Conservation (phyloP, 1,139 yeast species). For the Nakaseomyces bracarensis region DNA sequence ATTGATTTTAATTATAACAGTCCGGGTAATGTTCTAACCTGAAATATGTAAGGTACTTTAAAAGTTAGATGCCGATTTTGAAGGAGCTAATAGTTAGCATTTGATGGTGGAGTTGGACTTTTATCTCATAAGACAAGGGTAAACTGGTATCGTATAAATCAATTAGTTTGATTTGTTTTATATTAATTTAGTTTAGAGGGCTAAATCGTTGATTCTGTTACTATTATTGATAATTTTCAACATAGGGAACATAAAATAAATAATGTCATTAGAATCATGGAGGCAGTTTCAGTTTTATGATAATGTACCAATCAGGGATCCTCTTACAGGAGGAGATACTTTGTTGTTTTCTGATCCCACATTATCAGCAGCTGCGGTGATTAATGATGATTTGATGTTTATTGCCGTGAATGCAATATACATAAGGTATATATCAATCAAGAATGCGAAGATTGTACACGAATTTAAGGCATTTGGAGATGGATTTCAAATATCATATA, state of each 20-base stretch:
- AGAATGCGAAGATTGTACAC: constrained; percentile 39
- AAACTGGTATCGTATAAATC: too few species aligned
- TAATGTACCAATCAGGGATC: constrained; percentile 75
- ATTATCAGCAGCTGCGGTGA: constrained; percentile 55
- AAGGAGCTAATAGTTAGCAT: too few species aligned
- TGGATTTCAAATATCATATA: constrained; percentile 54
- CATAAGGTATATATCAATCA: constrained; percentile 50
- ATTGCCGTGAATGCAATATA: constrained; percentile 49
- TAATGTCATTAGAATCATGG: constrained; percentile 50
- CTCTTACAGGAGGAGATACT: constrained; percentile 51
- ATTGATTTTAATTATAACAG: too few species aligned
- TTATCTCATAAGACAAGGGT: too few species aligned
- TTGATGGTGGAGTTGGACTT: too few species aligned
- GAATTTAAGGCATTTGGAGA: constrained; percentile 57
- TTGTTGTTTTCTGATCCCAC: constrained; percentile 74
- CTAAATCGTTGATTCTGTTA: too few species aligned
- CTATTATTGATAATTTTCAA: too few species aligned
- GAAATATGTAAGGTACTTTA: too few species aligned
- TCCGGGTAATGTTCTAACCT: too few species aligned
- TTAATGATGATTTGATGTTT: constrained; percentile 40
- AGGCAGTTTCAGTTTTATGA: constrained; percentile 86
- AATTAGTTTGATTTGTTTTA: too few species aligned
- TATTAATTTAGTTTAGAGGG: too few species aligned
- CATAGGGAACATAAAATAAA: background rate
- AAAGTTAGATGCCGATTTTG: too few species aligned